Base-by-base conservation (phyloP, 75 land plant genomes). In the Picea sitchensis region DNA sequence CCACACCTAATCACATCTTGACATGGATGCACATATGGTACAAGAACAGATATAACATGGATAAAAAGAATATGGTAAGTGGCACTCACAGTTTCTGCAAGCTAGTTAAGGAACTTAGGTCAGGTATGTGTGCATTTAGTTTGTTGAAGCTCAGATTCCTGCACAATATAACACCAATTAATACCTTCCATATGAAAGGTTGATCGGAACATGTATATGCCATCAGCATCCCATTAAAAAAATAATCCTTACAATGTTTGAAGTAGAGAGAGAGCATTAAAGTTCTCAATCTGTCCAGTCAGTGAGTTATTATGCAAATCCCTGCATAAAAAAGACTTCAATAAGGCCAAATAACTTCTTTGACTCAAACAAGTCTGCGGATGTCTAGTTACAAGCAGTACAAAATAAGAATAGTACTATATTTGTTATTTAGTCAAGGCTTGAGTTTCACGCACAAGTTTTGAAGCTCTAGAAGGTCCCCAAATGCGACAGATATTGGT, bases 111-210 rank as follows among this genome's bases (percentile, higher is more conserved):
- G 78, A 54, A 34, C 65, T 78, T 58, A 88, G 68, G 18, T 84
- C 88, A 77, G 87, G 80, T 31, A 87, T 87, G 75, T 83, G 85
- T 23, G 90, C 85, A 67, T 83, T 83, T n/a, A 90, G 80, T 69
- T 80, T 61, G 71, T 92, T 92, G 87, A 82, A 88, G 87, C 94
- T 92, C 82, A 88, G 80, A 59, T 92, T 90, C 81, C 94, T 92
- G 82, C 65, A 84, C 76, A n/a, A 17, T 63, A 51, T 32, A 65
- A 14, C 62, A 9, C 32, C 17, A 67, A 15, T 67, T 26, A 67
- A 38, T 67, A 67, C 17, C 6, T 67, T 67, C 18, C n/a, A 5
- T 32, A 67, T 67, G 31, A 15, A 65, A 34, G 38, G 15, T 34
- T 32, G 71, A 67, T 6, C 71, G 34, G 4, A 34, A 34, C 15